Evolutionary conservation across 371 early-diverging fungal genomes (phyloP).

Genomic region (Saksenaea oblongispora): DNA sequence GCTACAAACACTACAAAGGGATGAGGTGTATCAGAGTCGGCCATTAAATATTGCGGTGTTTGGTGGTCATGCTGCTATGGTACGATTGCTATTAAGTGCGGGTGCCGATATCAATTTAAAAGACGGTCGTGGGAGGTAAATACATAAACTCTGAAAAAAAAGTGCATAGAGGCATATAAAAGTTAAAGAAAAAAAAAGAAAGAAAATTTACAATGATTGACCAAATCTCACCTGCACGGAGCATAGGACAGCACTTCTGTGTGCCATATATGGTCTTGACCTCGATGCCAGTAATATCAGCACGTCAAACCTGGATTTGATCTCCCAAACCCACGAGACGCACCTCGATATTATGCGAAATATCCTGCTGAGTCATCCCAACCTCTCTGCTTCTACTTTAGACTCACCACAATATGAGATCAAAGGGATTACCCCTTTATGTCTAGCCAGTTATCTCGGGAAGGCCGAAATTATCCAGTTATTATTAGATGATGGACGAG

Average conservation of each 20-base stretch:
- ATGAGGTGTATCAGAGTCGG: conserved; percentile 55
- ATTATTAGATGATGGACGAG: conserved; percentile 65
- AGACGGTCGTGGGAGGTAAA: conserved; percentile 73
- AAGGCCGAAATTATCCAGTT: conserved; percentile 63
- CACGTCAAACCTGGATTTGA: conserved; percentile 58
- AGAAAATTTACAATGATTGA: not conserved
- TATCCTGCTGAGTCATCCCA: conserved; percentile 58
- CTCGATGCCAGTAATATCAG: conserved; percentile 56
- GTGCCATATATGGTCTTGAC: conserved; percentile 64
- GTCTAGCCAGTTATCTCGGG: conserved; percentile 73
- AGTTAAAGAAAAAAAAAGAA: conserved; percentile 10
- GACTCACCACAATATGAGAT: conserved; percentile 69
- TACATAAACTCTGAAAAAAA: too few relatives aligned
- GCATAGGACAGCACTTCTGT: conserved; percentile 58
- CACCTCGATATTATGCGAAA: conserved; percentile 63
- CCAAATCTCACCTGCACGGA: not conserved
- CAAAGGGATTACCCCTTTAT: conserved; percentile 75
- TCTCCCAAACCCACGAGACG: conserved; percentile 55
- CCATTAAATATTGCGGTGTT: conserved; percentile 73
- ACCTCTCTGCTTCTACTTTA: conserved; percentile 52
- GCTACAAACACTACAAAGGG: conserved; percentile 33
- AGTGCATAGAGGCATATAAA: conserved; percentile 11
- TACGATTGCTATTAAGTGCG: conserved; percentile 54
- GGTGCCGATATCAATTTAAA: conserved; percentile 67
- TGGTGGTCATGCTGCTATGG: conserved; percentile 65